These are phyloP conservation scores for Pseudocercospora vitis DNA, from an alignment of 2,329 filamentous ascomycete species.

Conservation along the genomic window DNA sequence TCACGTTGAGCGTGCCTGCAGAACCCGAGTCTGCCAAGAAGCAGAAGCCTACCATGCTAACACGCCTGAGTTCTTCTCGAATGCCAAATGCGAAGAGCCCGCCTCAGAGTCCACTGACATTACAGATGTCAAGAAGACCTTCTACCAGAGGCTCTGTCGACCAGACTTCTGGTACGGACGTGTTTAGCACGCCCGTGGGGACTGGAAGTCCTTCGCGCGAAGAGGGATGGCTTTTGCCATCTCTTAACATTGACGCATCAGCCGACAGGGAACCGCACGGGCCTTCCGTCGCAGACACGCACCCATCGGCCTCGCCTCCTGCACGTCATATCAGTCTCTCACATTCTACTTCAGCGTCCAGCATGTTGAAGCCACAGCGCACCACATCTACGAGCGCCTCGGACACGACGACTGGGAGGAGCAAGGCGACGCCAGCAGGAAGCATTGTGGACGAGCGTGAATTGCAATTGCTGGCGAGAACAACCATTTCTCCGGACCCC, in stretches of 20 bases:
- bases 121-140: constrained; percentile 22
- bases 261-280: constrained; percentile 34
- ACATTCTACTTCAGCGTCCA: constrained; percentile 35
- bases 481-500: constrained; percentile 18
- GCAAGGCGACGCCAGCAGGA: constrained; percentile 21
- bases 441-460: constrained; percentile 29
- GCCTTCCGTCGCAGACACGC: constrained; percentile 37
- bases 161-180: constrained; percentile 42
- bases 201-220: constrained; percentile 32
- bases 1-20: constrained; percentile 15
- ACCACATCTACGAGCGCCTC: constrained; percentile 26
- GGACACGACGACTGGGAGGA: constrained; percentile 21
- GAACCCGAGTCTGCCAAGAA: constrained; percentile 29
- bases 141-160: constrained; percentile 34
- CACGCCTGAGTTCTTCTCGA: constrained; percentile 24
- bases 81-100: constrained; percentile 24
- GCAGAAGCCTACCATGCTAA: constrained; percentile 28
- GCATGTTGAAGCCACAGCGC: constrained; percentile 27
- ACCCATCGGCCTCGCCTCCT: constrained; percentile 29
- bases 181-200: constrained; percentile 50
- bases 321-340: constrained; percentile 27
- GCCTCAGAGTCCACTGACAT: constrained; percentile 30
- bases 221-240: constrained; percentile 37
- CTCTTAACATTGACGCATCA: constrained; percentile 35
- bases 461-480: constrained; percentile 29